Conservation (phyloP, 768 basidiomycete genomes). For the Favolaschia claudopus region DNA sequence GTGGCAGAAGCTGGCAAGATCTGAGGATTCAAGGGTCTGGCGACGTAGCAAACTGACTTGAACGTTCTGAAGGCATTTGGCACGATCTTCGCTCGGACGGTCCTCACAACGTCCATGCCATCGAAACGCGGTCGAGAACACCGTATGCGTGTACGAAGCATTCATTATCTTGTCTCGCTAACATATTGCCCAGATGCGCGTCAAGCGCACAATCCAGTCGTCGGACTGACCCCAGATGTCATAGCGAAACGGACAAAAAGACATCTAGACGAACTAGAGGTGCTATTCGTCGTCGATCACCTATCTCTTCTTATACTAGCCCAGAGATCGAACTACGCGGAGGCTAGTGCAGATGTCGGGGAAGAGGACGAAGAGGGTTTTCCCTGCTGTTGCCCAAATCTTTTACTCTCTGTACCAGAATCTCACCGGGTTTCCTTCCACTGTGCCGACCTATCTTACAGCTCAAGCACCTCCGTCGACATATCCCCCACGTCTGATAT, state of each 20-base stretch:
- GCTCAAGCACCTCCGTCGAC: constrained; percentile 64
- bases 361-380: constrained; percentile 59
- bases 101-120: too few relatives aligned
- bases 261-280: constrained; percentile 89
- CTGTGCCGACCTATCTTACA: constrained; percentile 74
- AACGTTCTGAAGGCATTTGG: too few relatives aligned
- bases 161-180: neutral
- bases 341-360: constrained; percentile 54
- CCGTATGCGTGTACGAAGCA: neutral
- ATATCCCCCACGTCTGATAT: constrained; percentile 75
- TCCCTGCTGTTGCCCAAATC: constrained; percentile 87
- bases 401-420: constrained; percentile 60
- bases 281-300: constrained; percentile 32
- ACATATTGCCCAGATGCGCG: constrained; percentile 47
- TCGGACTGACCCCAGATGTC: constrained; percentile 64
- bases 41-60: too few relatives aligned
- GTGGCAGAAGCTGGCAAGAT: too few relatives aligned
- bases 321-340: constrained; percentile 84
- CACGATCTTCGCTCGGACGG: too few relatives aligned
- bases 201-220: constrained; percentile 53
- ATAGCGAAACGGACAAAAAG: constrained; percentile 78
- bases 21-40: too few relatives aligned
- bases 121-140: constrained; percentile 24
- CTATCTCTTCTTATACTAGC: too few relatives aligned
- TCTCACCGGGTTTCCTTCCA: constrained; percentile 58